Evolutionary conservation across 2,329 filamentous ascomycete genomes (phyloP).

Genomic region (Fusarium bulbicola): DNA sequence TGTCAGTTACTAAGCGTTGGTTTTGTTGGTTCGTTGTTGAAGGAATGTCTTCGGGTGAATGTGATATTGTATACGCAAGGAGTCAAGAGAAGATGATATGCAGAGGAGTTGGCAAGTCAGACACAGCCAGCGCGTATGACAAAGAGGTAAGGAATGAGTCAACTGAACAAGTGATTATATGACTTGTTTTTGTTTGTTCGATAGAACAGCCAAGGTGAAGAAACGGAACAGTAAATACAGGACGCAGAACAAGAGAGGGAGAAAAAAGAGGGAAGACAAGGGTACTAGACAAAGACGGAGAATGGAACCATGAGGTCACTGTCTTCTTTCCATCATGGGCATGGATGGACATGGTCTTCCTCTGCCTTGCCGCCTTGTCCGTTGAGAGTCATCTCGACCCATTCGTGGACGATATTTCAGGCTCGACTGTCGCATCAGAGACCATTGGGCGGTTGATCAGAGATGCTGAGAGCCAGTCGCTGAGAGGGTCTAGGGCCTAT

Average conservation of each 20-base stretch:
- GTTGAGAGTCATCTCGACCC: conserved; percentile 23
- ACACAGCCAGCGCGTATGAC: conserved; percentile 33
- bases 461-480: conserved; percentile 32
- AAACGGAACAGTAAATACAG: conserved; percentile 17
- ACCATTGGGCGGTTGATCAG: conserved; percentile 19
- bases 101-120: conserved; percentile 10
- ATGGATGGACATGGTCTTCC: not conserved
- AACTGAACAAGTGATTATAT: conserved; percentile 19
- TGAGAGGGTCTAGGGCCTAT: conserved; percentile 12
- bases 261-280: conserved; percentile 3
- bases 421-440: conserved; percentile 22
- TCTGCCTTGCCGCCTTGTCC: conserved; percentile 14
- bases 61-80: conserved; percentile 9
- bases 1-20: conserved; percentile 1
- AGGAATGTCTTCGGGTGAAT: not conserved
- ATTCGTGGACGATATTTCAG: conserved; percentile 19
- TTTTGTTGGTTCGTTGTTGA: not conserved
- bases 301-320: conserved; percentile 24
- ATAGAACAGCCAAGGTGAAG: conserved; percentile 1
- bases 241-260: conserved; percentile 1
- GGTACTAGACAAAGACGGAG: conserved; percentile 20
- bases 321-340: conserved; percentile 4
- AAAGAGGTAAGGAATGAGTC: conserved; percentile 6
- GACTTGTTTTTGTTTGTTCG: conserved; percentile 27
- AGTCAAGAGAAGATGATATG: not conserved